phyloP scores from a whole-genome alignment of 805 yeast species.

The Starmerella riodocensis region DNA sequence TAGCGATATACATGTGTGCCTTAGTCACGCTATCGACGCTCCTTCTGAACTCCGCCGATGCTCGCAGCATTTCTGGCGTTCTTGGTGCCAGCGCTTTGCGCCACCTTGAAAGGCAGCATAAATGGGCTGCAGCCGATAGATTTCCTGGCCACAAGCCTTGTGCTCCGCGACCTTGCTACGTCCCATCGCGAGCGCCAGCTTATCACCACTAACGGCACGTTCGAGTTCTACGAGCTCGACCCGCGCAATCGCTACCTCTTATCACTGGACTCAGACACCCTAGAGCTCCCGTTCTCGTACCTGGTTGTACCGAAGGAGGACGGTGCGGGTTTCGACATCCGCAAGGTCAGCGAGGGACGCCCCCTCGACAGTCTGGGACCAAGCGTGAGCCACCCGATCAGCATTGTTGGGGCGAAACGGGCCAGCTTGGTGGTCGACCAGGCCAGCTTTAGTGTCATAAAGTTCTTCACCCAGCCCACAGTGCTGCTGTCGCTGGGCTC shows the following conservation, averaged over 20 bases:
- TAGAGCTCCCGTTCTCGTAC: conserved; percentile 10
- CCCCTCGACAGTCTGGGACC: conserved; percentile 24
- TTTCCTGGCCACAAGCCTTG: conserved; percentile 4
- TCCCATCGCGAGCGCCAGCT: conserved; percentile 3
- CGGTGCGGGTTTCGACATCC: conserved; percentile 22
- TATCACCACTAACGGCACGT: conserved; percentile 14
- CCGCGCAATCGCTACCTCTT: conserved; percentile 13
- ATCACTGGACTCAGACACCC: conserved; percentile 14
- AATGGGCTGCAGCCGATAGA: conserved; percentile 3
- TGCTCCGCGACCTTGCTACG: conserved; percentile 8
- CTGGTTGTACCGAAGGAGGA: conserved; percentile 12
- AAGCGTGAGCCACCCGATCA: conserved; percentile 25
- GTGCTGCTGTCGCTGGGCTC: conserved; percentile 27
- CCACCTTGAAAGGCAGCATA: conserved; percentile 7
- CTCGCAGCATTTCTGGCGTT: too few relatives aligned
- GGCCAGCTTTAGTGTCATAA: conserved; percentile 23
- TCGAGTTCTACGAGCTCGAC: conserved; percentile 11
- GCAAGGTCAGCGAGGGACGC: conserved; percentile 23
- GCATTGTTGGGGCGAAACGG: conserved; percentile 16
- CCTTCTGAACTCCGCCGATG: too few relatives aligned
- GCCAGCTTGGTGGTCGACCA: conserved; percentile 18
- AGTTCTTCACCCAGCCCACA: conserved; percentile 28
- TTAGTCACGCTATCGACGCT: too few relatives aligned
- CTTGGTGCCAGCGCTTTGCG: conserved; percentile 4
- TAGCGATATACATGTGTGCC: too few relatives aligned